Base-by-base conservation (phyloP, 2,329 filamentous ascomycete species). In the Fragosphaeria purpurea region DNA sequence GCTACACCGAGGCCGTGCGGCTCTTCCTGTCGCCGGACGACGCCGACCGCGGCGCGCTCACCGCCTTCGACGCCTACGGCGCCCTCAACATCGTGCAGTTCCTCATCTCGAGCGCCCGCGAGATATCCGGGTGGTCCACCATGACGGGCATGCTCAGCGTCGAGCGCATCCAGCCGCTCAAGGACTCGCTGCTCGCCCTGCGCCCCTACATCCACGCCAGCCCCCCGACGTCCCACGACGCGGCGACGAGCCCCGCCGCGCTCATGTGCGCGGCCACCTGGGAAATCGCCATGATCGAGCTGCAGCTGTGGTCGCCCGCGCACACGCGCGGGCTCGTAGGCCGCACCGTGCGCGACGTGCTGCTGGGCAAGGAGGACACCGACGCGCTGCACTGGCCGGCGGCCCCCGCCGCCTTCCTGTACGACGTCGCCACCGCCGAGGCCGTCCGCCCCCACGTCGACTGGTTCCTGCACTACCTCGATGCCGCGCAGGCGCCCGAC, bases 1-100 rank as follows among this genome's bases (percentile, higher is more conserved):
- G 58, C 47, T 69, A 69, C 48, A 55, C 61, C 6, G 66, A 68
- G 48, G 65, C 66, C 0, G 62, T 69, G n/a, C 64, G 66, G 10
- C 56, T 51, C 10, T 64, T 70, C 43, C 54, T 70, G 6, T 67
- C 67, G 6, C 55, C 61, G 1, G 58, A 62, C n/a, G 58, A 62
- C n/a, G 42, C 54, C 0, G 57, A 62, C 7, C 50, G 63, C 8
- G 47, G 51, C 32, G 56, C 59, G 1, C 55, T 69, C 10, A 62
- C 66, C 1, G 12, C 56, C 1, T 70, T 70, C 37, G 67, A 70
- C 45, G 62, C 66, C 0, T 70, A 69, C 47, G 68, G 68, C 4
- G 66, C 67, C 5, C 65, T 70, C 50, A 70, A 69, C 46, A 65
- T 70, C 34, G 62, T 66, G 1, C 66, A 69, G 31, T 70, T 70